Percentiles rank a stretch among this genome's conserved stretches.
phyloP scores from a whole-genome alignment of 441 rosid species.

The Jatropha podagrica region DNA sequence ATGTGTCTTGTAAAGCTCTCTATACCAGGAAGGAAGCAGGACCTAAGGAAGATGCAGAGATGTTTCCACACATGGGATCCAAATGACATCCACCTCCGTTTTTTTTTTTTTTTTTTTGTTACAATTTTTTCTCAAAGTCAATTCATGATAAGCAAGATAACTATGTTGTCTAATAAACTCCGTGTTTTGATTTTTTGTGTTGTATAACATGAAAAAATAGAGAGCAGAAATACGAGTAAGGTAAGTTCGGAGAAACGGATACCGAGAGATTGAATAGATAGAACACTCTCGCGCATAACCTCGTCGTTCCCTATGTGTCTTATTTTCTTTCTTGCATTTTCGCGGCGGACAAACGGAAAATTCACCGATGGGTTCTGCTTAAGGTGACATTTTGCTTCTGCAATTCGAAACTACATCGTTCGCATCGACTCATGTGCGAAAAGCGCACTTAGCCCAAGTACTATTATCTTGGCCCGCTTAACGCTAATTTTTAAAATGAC shows the following conservation, averaged over 20 bases:
- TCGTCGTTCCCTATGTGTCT: background rate
- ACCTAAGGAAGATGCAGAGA: conserved; percentile 20
- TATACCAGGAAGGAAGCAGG: conserved; percentile 15
- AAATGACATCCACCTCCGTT: background rate
- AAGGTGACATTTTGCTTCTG: background rate
- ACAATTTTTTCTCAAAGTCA: too few species aligned
- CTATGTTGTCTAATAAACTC: too few species aligned
- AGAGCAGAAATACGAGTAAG: background rate
- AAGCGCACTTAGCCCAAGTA: background rate
- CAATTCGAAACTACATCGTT: background rate
- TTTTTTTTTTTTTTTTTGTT: background rate
- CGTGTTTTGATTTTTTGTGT: too few species aligned
- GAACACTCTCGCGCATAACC: background rate
- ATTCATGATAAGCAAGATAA: too few species aligned
- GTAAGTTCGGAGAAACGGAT: background rate
- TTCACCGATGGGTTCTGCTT: background rate
- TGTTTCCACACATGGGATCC: conserved; percentile 7
- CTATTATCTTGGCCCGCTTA: too few species aligned
- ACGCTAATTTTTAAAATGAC: too few species aligned
- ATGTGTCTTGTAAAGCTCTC: conserved; percentile 16
- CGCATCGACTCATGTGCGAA: background rate
- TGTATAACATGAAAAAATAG: background rate
- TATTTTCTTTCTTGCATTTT: background rate
- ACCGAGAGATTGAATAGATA: background rate
- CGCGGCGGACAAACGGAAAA: background rate